phyloP scores from a whole-genome alignment of 768 basidiomycete genomes.

The Kwoniella dendrophila region DNA sequence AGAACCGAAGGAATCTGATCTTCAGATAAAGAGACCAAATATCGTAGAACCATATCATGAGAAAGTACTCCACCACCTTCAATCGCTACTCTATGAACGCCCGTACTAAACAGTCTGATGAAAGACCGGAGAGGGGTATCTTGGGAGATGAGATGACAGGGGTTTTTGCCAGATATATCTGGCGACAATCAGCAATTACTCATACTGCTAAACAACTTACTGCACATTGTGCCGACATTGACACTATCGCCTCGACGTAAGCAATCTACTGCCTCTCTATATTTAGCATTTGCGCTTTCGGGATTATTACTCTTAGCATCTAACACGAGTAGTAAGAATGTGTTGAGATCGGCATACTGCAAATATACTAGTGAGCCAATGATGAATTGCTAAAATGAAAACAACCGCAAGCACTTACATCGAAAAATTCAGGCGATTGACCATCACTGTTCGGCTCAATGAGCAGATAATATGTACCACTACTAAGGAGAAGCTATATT shows the following conservation, averaged over 20 bases:
- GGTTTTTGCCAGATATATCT: constrained; percentile 48
- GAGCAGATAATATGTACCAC: constrained; percentile 25
- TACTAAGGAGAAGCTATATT: constrained; percentile 30
- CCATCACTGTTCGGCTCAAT: constrained; percentile 11
- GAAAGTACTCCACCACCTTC: constrained; percentile 20
- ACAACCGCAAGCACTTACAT: constrained; percentile 23
- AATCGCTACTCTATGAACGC: constrained; percentile 40
- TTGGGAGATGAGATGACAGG: constrained; percentile 27
- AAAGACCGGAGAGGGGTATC: constrained; percentile 26
- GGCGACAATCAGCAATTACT: neutral
- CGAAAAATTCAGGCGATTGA: constrained; percentile 31
- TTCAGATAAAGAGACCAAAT: constrained; percentile 34
- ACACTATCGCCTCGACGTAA: constrained; percentile 28
- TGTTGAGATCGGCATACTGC: constrained; percentile 45
- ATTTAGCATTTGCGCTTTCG: neutral
- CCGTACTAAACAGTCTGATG: constrained; percentile 37
- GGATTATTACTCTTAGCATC: constrained; percentile 19
- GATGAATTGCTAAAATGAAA: too few relatives aligned
- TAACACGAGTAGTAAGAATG: constrained; percentile 41
- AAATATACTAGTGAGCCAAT: too few relatives aligned
- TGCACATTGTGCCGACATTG: constrained; percentile 27
- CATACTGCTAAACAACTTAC: constrained; percentile 19
- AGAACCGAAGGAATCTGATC: constrained; percentile 24
- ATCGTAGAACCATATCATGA: constrained; percentile 28
- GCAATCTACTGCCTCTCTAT: neutral